phyloP scores from a whole-genome alignment of 2,329 filamentous ascomycete genomes.

The Xylaria multiplex region DNA sequence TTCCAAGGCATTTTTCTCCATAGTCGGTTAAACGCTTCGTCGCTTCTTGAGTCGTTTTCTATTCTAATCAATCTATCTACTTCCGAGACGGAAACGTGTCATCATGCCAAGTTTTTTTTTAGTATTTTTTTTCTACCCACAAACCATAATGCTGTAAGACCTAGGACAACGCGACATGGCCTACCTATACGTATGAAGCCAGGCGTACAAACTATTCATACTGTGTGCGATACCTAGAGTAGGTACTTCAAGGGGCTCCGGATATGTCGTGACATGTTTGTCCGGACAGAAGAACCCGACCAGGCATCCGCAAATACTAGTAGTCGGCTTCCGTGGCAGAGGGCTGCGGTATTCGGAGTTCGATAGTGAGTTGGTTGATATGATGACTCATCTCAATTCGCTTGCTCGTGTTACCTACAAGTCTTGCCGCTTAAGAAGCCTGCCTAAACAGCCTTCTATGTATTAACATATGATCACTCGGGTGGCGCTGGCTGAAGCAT shows the following conservation, averaged over 20 bases:
- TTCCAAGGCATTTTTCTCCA: conserved; percentile 7
- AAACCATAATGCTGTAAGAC: not conserved
- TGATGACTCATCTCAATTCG: conserved; percentile 10
- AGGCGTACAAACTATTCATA: conserved; percentile 4
- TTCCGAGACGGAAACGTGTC: conserved; percentile 1
- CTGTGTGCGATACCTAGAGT: conserved; percentile 18
- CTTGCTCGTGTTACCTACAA: not conserved
- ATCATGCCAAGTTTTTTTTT: not conserved
- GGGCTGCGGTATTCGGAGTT: not conserved
- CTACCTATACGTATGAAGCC: not conserved
- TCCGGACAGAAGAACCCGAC: not conserved
- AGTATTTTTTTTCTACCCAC: not conserved
- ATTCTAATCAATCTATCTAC: not conserved
- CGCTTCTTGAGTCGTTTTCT: not conserved
- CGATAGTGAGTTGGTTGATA: not conserved
- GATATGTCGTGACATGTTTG: not conserved
- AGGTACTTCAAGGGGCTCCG: not conserved
- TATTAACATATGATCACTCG: not conserved
- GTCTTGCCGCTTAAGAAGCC: conserved; percentile 2
- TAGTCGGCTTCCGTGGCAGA: not conserved
- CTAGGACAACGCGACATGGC: not conserved
- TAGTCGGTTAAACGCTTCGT: not conserved
- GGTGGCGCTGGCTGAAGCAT: not conserved
- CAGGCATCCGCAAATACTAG: not conserved
- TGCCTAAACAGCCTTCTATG: not conserved